Percentiles rank a stretch among this genome's conserved stretches.
phyloP scores from a whole-genome alignment of 495 filamentous ascomycete species.

The Hyaloscypha hepaticicola region DNA sequence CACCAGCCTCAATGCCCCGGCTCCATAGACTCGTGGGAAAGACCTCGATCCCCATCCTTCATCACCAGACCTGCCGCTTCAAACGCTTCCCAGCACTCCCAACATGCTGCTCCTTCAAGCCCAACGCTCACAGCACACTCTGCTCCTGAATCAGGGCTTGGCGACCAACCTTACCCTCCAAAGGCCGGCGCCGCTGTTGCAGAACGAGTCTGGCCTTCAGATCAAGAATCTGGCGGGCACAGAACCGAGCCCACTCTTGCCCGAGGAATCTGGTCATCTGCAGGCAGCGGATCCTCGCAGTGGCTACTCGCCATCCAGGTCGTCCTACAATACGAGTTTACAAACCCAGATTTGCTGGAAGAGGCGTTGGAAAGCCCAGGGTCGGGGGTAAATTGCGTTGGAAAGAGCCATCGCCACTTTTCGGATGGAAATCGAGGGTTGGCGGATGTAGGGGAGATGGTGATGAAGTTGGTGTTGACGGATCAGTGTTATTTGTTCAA shows the following conservation, averaged over 20 bases:
- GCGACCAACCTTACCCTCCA: background rate
- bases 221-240: background rate
- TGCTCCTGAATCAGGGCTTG: background rate
- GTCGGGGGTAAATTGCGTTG: constrained; percentile 17
- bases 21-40: background rate
- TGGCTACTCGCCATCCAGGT: constrained; percentile 6
- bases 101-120: background rate
- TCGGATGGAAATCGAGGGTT: constrained; percentile 17
- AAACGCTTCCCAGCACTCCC: background rate
- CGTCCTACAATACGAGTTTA: constrained; percentile 19
- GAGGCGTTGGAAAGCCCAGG: constrained; percentile 24
- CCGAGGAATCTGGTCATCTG: background rate
- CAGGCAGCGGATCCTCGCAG: background rate
- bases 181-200: background rate
- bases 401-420: constrained; percentile 4
- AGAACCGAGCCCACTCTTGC: background rate
- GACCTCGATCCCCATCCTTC: background rate
- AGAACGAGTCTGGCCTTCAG: background rate
- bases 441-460: constrained; percentile 15
- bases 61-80: background rate
- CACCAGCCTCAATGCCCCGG: background rate
- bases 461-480: constrained; percentile 17
- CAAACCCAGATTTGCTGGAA: constrained; percentile 22
- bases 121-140: background rate
- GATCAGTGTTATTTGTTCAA: constrained; percentile 21